These are phyloP conservation scores for Aspergillus amoenus DNA, from an alignment of 2,329 filamentous ascomycete genomes.

Conservation along the genomic window DNA sequence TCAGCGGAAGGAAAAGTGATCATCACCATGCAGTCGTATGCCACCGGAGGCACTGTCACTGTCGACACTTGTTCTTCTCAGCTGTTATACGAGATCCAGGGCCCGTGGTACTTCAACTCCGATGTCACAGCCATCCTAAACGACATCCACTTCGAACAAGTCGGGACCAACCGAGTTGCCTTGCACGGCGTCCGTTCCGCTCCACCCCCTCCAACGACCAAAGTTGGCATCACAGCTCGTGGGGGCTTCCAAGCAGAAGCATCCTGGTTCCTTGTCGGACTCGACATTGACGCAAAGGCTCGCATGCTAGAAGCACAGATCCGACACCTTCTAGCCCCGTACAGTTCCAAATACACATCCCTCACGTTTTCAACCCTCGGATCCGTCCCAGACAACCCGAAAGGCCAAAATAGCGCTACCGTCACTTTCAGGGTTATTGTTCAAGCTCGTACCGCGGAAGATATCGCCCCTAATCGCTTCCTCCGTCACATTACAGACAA, in stretches of 20 bases:
- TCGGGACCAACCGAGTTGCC: constrained; percentile 50
- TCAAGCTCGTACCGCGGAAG: constrained; percentile 45
- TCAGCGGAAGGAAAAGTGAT: constrained; percentile 40
- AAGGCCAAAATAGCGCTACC: constrained; percentile 44
- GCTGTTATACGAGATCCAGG: constrained; percentile 56
- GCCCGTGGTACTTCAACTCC: constrained; percentile 57
- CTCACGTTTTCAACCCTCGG: constrained; percentile 34
- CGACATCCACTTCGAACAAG: constrained; percentile 53
- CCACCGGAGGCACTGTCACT: constrained; percentile 42
- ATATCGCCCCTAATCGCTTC: constrained; percentile 34
- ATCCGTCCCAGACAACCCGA: constrained; percentile 31
- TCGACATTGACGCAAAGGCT: constrained; percentile 48
- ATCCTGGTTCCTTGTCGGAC: constrained; percentile 46
- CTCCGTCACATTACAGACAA: constrained; percentile 38
- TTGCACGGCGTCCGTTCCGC: constrained; percentile 47
- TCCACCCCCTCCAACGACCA: constrained; percentile 52
- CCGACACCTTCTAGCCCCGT: constrained; percentile 38
- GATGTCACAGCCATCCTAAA: constrained; percentile 56
- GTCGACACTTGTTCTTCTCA: constrained; percentile 55
- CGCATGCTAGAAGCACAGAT: constrained; percentile 48
- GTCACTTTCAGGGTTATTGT: constrained; percentile 44
- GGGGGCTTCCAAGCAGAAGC: constrained; percentile 51
- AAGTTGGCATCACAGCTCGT: constrained; percentile 48
- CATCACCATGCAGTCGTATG: constrained; percentile 46
- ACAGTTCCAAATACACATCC: constrained; percentile 31